Evolutionary conservation across 2,329 filamentous ascomycete species (phyloP), one percentile per base, ranked within the genome.

Genomic region (Aspergillus ochraceoroseus): DNA sequence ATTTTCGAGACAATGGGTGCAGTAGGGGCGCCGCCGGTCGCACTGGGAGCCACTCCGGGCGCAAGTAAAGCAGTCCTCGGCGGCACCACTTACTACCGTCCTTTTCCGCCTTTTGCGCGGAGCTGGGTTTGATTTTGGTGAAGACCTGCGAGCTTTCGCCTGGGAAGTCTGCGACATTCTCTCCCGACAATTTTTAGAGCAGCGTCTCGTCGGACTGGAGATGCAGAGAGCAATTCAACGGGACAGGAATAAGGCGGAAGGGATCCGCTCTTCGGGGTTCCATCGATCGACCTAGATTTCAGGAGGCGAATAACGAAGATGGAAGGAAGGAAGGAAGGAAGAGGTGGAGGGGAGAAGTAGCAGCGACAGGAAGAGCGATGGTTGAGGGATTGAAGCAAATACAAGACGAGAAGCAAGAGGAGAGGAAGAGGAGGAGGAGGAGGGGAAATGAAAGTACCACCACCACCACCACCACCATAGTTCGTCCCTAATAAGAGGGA

Each of bases 61-160:
- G 71, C 90, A 98, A 29, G 88, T 82, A 64, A 95, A 95, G 76
- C 90, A 98, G 67, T 96, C 90, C 65, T 94, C 88, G 31, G 86
- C 81, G 44, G 90, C 90, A 58, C 90, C 90, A 49, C 86, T 89
- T 36, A 87, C 83, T 13, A 87, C 85, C 13, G 89, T 86, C 70
- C 89, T 81, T 76, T 89, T 85, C 71, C 88, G 83, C 61, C 89
- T 80, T 73, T 95, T 73, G 26, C 68, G 64, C n/a, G 67, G 61
- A 17, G 57, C 52, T n/a, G 56, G 44, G 15, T 57, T 47, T 27
- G 57, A 48, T 42, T 27, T 49, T 43, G 35, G 31, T 17, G 42
- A 41, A 9, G 55, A 46, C 34, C 59, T 57, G 48, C 54, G 52
- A 39, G 46, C 40, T 53, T 56, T 53, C n/a, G 43, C 42, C 38